phyloP scores from a whole-genome alignment of 768 basidiomycete genomes.

The Tricholoma bakamatsutake region DNA sequence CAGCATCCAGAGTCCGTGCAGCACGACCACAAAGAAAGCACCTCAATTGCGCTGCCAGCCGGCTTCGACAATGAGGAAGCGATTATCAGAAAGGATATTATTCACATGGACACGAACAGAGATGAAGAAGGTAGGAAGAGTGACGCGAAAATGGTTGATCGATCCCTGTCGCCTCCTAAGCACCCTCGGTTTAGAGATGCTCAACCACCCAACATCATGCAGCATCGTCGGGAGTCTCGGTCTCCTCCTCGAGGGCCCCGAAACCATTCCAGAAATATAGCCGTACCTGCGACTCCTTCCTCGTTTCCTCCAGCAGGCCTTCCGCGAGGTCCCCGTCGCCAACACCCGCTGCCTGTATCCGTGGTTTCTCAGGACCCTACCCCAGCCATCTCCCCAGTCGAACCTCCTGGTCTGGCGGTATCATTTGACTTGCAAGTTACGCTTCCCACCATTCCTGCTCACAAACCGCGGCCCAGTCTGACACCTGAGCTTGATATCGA shows the following conservation, averaged over 20 bases:
- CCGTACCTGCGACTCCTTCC: slow-evolving; percentile 13
- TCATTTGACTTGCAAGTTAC: slow-evolving; percentile 2
- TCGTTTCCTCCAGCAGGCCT: slow-evolving; percentile 14
- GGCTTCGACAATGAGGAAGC: neutral
- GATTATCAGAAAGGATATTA: neutral
- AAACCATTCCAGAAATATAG: slow-evolving; percentile 16
- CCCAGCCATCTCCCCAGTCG: slow-evolving; percentile 3
- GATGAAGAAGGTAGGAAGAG: slow-evolving; percentile 15
- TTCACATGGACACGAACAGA: slow-evolving; percentile 6
- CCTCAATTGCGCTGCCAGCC: neutral
- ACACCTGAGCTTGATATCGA: slow-evolving; percentile 19
- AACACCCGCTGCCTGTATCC: slow-evolving; percentile 3
- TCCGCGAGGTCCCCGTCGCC: slow-evolving; percentile 14
- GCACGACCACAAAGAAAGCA: neutral
- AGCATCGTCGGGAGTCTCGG: slow-evolving; percentile 20
- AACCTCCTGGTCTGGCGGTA: slow-evolving; percentile 1
- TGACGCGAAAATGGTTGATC: slow-evolving; percentile 13
- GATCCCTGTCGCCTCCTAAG: slow-evolving; percentile 20
- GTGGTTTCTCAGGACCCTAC: slow-evolving; percentile 3
- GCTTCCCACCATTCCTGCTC: slow-evolving; percentile 27
- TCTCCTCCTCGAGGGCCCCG: slow-evolving; percentile 40
- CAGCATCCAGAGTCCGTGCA: neutral
- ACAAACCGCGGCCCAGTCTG: slow-evolving; percentile 21
- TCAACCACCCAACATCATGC: slow-evolving; percentile 7
- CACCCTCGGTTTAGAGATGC: slow-evolving; percentile 16